Conservation (phyloP, 2,329 filamentous ascomycete genomes). For the Pseudocercospora crystallina region DNA sequence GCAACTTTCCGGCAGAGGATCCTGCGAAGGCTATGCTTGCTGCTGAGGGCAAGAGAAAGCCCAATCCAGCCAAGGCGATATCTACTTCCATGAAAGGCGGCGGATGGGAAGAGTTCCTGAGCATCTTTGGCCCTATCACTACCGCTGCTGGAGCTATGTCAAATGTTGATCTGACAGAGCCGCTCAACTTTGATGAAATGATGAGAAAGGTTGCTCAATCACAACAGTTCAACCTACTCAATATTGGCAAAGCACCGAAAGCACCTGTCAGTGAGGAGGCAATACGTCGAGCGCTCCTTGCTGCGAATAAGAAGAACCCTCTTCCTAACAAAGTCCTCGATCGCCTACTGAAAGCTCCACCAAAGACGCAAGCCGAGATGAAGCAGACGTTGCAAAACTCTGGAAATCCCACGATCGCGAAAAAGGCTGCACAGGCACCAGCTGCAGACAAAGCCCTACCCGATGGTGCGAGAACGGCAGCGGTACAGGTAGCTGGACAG, state of each 20-base stretch:
- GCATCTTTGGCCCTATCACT: conserved; percentile 53
- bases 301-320: conserved; percentile 31
- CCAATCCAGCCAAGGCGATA: conserved; percentile 45
- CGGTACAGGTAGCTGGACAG: conserved; percentile 24
- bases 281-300: conserved; percentile 32
- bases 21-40: conserved; percentile 36
- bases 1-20: conserved; percentile 73
- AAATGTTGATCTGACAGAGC: conserved; percentile 43
- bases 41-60: conserved; percentile 38
- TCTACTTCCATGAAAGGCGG: conserved; percentile 51
- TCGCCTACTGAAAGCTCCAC: conserved; percentile 28
- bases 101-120: conserved; percentile 53
- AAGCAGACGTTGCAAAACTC: conserved; percentile 26
- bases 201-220: conserved; percentile 36
- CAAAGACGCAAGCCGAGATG: conserved; percentile 33
- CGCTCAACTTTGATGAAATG: conserved; percentile 37
- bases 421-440: conserved; percentile 27
- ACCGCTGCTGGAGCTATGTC: conserved; percentile 51
- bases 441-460: conserved; percentile 24
- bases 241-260: conserved; percentile 29
- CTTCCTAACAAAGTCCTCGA: conserved; percentile 31
- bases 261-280: conserved; percentile 31
- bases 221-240: conserved; percentile 33
- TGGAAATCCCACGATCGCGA: conserved; percentile 25
- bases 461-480: conserved; percentile 24